These are phyloP conservation scores for Marchantia paleacea DNA, from an alignment of 225 moss, liverwort and hornwort genomes.

Conservation along the genomic window DNA sequence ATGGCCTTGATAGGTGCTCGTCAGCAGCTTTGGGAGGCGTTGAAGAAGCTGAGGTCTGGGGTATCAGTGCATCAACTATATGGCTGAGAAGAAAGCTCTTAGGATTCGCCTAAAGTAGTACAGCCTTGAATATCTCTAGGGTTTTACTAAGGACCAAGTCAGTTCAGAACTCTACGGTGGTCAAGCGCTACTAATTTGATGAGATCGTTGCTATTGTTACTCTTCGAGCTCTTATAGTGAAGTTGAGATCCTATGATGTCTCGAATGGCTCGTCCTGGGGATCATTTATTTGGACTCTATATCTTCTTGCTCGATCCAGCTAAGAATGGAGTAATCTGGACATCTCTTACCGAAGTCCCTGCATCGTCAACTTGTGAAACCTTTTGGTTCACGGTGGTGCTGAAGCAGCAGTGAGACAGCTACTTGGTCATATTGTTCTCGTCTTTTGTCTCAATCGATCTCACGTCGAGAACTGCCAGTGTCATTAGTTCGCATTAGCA, in stretches of 20 bases:
- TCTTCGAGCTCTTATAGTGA: neutral
- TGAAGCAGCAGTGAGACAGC: too few species aligned
- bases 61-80: slow-evolving; percentile 47
- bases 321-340: too few species aligned
- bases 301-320: too few species aligned
- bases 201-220: neutral
- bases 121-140: neutral
- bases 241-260: neutral
- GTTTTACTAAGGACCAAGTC: neutral
- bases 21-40: slow-evolving; percentile 34
- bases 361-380: too few species aligned
- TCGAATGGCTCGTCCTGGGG: neutral
- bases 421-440: too few species aligned
- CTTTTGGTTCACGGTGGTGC: too few species aligned
- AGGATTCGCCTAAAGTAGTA: neutral
- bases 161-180: neutral
- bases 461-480: too few species aligned
- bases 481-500: too few species aligned
- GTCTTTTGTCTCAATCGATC: too few species aligned
- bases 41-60: slow-evolving; percentile 53
- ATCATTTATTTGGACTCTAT: too few species aligned
- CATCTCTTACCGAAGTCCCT: too few species aligned
- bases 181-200: neutral
- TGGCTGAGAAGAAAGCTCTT: neutral
- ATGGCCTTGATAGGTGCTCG: slow-evolving; percentile 59